Percentiles rank a stretch among this genome's conserved stretches.
These are phyloP conservation scores for Tetrahymena thermophila DNA, from an alignment of 73 alveolate genomes.

Conservation along the genomic window DNA sequence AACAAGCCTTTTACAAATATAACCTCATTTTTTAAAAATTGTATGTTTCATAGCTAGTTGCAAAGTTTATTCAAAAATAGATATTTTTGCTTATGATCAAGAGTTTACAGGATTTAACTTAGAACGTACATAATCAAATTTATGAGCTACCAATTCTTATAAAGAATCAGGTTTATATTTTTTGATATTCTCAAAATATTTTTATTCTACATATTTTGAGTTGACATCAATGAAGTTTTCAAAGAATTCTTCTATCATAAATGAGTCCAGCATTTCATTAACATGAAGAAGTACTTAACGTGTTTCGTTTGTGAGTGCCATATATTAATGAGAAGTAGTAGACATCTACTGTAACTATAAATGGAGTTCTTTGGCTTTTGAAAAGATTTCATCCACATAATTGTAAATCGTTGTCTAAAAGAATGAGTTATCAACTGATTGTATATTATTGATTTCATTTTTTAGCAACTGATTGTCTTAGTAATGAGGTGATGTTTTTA, in stretches of 20 bases:
- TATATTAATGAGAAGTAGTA: not conserved
- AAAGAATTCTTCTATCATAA: slow-evolving; percentile 22
- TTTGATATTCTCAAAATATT: slow-evolving; percentile 16
- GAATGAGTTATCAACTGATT: not conserved
- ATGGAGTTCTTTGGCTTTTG: slow-evolving; percentile 9
- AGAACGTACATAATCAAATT: not conserved
- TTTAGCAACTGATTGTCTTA: not conserved
- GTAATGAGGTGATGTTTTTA: not conserved
- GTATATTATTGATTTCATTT: not conserved
- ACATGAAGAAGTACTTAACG: slow-evolving; percentile 6
- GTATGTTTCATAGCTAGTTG: not conserved
- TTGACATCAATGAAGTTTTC: slow-evolving; percentile 24
- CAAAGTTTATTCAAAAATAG: not conserved
- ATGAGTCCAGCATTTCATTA: not conserved
- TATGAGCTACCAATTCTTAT: not conserved
- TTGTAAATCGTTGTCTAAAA: not conserved
- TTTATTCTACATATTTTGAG: slow-evolving; percentile 7
- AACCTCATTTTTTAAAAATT: not conserved
- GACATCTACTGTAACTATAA: not conserved
- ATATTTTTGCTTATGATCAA: not conserved
- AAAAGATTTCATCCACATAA: slow-evolving; percentile 17
- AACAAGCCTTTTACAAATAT: too few species aligned
- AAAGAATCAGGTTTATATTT: not conserved
- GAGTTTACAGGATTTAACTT: not conserved
- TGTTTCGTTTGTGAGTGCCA: slow-evolving; percentile 12